phyloP scores from a whole-genome alignment of 441 rosid species.

The Bocquillonia castaneifolia region DNA sequence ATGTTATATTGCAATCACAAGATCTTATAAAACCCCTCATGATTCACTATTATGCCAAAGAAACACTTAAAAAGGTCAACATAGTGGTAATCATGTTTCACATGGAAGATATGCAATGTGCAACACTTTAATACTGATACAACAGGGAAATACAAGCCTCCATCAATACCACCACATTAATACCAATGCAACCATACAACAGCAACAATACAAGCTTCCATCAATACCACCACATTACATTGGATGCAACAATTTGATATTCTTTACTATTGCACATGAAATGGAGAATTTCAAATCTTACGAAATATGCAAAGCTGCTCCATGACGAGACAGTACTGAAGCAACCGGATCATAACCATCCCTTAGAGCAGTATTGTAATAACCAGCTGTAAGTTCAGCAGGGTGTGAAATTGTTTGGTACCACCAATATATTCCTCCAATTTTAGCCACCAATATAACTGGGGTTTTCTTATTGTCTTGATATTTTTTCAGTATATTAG shows the following conservation, averaged over 20 bases:
- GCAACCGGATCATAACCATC: slow-evolving; percentile 70
- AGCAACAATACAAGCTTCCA: not conserved
- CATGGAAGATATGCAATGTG: not conserved
- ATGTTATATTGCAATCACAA: not conserved
- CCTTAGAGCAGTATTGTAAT: slow-evolving; percentile 57
- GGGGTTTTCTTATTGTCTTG: slow-evolving; percentile 35
- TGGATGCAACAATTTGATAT: not conserved
- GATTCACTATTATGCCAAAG: not conserved
- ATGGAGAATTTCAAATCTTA: slow-evolving; percentile 25
- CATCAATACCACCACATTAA: no score
- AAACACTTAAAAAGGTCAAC: not conserved
- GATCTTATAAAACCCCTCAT: not conserved
- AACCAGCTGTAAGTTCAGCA: slow-evolving; percentile 72
- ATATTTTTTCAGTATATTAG: slow-evolving; percentile 18
- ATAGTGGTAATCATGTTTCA: not conserved
- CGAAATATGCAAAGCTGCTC: slow-evolving; percentile 59
- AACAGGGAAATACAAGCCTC: no score
- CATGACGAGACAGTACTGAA: slow-evolving; percentile 59
- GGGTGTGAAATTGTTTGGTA: slow-evolving; percentile 66
- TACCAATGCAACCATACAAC: not conserved
- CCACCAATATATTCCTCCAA: slow-evolving; percentile 74
- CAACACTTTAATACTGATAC: not conserved
- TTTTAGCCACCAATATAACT: slow-evolving; percentile 40
- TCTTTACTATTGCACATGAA: not conserved
- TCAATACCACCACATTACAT: not conserved